phyloP scores from a whole-genome alignment of 2,329 filamentous ascomycete genomes.

The Trichophyton equinum region DNA sequence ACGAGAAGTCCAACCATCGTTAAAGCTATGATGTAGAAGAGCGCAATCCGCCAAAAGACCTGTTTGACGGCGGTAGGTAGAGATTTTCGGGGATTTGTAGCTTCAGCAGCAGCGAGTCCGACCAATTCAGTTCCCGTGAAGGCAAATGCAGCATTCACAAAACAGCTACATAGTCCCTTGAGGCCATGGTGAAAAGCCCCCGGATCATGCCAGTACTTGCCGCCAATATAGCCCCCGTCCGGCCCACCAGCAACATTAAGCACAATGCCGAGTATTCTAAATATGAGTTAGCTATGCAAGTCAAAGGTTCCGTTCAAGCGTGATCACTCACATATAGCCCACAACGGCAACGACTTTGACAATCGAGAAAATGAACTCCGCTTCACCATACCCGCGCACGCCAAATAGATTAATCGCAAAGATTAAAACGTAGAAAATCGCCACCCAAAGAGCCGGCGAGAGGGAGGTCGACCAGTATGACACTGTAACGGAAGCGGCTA shows the following conservation, averaged over 20 bases:
- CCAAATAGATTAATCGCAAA: constrained; percentile 50
- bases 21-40: constrained; percentile 47
- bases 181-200: constrained; percentile 48
- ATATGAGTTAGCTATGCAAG: constrained; percentile 24
- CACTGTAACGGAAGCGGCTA: constrained; percentile 50
- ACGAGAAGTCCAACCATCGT: constrained; percentile 49
- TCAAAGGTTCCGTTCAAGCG: not conserved
- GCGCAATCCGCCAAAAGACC: constrained; percentile 43
- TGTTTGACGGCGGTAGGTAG: constrained; percentile 43
- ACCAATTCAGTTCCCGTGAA: constrained; percentile 37
- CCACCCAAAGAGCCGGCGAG: constrained; percentile 30
- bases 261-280: constrained; percentile 51
- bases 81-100: constrained; percentile 39
- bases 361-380: constrained; percentile 41
- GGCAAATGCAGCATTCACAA: constrained; percentile 29
- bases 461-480: constrained; percentile 43
- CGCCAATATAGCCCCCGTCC: constrained; percentile 48
- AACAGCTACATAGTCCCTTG: constrained; percentile 50
- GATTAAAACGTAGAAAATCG: constrained; percentile 46
- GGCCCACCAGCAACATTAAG: constrained; percentile 54
- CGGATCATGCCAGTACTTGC: constrained; percentile 53
- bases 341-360: constrained; percentile 41
- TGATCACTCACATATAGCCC: constrained; percentile 42
- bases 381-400: constrained; percentile 37
- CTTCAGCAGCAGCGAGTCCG: constrained; percentile 45